Evolutionary conservation across 352 stramenopile genomes (phyloP).

Genomic region (Pythium phragmitis): DNA sequence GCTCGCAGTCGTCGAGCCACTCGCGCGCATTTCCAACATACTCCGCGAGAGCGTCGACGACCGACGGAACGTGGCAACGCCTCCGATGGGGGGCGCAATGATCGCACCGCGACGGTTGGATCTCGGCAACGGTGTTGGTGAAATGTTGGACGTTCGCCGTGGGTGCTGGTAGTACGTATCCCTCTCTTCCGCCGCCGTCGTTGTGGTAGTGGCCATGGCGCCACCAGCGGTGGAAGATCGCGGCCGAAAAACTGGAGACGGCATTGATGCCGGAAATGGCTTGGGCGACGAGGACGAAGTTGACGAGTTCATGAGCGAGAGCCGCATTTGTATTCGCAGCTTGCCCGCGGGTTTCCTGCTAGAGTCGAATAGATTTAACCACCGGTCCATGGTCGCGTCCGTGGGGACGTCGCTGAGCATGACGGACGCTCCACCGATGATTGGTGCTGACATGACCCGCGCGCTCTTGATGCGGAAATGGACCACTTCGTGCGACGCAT

Average conservation of each 20-base stretch:
- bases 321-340: slow-evolving; percentile 65
- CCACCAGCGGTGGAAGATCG: neutral
- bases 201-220: neutral
- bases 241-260: neutral
- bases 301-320: slow-evolving; percentile 20
- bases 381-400: slow-evolving; percentile 53
- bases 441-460: slow-evolving; percentile 57
- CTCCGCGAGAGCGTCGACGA: slow-evolving; percentile 21
- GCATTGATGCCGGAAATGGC: neutral
- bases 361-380: slow-evolving; percentile 46
- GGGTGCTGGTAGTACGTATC: slow-evolving; percentile 17
- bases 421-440: slow-evolving; percentile 54
- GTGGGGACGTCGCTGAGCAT: slow-evolving; percentile 42
- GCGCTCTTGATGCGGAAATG: slow-evolving; percentile 74
- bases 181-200: slow-evolving; percentile 1
- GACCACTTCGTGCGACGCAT: slow-evolving; percentile 49
- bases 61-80: slow-evolving; percentile 9
- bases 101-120: slow-evolving; percentile 9
- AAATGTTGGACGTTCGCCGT: slow-evolving; percentile 6
- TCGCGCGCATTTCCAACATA: slow-evolving; percentile 19
- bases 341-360: slow-evolving; percentile 58
- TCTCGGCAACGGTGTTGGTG: slow-evolving; percentile 6
- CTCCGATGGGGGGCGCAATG: slow-evolving; percentile 14
- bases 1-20: slow-evolving; percentile 22
- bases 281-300: neutral